Conservation (phyloP, 1,139 yeast species). For the Candida tetrigidarum region DNA sequence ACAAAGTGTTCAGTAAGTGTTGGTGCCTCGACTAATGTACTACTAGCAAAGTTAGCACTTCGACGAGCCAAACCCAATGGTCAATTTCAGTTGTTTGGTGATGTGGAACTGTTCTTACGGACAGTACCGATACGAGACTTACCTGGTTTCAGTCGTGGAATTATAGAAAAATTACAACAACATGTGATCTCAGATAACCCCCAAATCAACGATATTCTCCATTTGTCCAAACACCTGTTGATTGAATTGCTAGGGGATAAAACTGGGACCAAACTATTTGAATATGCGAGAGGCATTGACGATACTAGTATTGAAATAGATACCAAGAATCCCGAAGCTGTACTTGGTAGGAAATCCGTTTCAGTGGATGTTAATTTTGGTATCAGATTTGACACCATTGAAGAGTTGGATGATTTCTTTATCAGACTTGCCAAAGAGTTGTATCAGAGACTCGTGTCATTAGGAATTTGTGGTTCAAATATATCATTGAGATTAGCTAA, state of each 20-base stretch:
- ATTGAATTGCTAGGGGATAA: slow-evolving; percentile 62
- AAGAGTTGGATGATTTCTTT: slow-evolving; percentile 68
- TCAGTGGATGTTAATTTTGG: slow-evolving; percentile 95
- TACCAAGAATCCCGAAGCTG: slow-evolving; percentile 44
- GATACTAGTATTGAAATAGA: slow-evolving; percentile 56
- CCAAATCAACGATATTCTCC: slow-evolving; percentile 36
- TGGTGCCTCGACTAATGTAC: slow-evolving; percentile 73
- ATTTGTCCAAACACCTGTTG: slow-evolving; percentile 39
- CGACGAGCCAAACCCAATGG: slow-evolving; percentile 85
- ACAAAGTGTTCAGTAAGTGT: slow-evolving; percentile 78
- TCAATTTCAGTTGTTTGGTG: slow-evolving; percentile 36
- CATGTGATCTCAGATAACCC: slow-evolving; percentile 17
- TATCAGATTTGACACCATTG: slow-evolving; percentile 64
- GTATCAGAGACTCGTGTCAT: slow-evolving; percentile 49
- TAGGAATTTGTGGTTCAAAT: slow-evolving; percentile 57
- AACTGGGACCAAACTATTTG: slow-evolving; percentile 65
- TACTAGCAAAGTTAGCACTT: slow-evolving; percentile 80
- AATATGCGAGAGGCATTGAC: slow-evolving; percentile 72
- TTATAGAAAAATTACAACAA: slow-evolving; percentile 25
- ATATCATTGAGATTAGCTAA: slow-evolving; percentile 68
- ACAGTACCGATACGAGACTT: slow-evolving; percentile 55
- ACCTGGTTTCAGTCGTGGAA: slow-evolving; percentile 85
- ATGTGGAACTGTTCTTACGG: slow-evolving; percentile 41
- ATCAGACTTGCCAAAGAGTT: slow-evolving; percentile 64
- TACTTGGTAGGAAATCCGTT: slow-evolving; percentile 66